These are phyloP conservation scores for Uronychia binucleata DNA, from an alignment of 73 alveolate species.

Conservation along the genomic window DNA sequence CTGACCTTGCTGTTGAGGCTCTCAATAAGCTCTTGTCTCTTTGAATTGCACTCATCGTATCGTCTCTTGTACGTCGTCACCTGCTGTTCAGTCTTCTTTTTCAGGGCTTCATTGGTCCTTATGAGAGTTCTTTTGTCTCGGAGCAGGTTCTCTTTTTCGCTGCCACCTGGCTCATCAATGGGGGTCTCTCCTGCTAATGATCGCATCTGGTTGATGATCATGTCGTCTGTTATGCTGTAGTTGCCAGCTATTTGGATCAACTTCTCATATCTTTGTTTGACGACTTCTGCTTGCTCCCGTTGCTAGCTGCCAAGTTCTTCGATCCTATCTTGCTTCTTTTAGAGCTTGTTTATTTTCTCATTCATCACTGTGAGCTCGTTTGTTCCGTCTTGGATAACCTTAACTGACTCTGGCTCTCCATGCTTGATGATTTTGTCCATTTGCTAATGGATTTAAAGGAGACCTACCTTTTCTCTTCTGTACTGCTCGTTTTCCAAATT, in stretches of 20 bases:
- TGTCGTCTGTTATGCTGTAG: constrained; percentile 8
- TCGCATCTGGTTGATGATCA: background rate
- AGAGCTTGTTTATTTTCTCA: constrained; percentile 13
- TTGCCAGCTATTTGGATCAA: constrained; percentile 2
- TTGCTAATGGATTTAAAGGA: too few species aligned
- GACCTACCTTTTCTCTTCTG: constrained; percentile 49
- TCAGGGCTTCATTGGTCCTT: background rate
- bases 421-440: constrained; percentile 44
- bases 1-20: background rate
- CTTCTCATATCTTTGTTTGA: constrained; percentile 20
- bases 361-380: background rate
- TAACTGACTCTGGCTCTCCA: constrained; percentile 40
- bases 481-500: constrained; percentile 18
- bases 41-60: background rate
- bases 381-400: constrained; percentile 9
- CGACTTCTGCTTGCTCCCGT: background rate
- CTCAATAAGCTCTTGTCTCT: background rate
- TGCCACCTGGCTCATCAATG: background rate
- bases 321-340: constrained; percentile 12
- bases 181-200: background rate
- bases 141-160: constrained; percentile 1
- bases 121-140: constrained; percentile 2
- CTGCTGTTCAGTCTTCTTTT: constrained; percentile 13
- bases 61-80: background rate
- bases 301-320: background rate